phyloP scores from a whole-genome alignment of 2,329 filamentous ascomycete genomes.

The Trichoderma aggressivum region DNA sequence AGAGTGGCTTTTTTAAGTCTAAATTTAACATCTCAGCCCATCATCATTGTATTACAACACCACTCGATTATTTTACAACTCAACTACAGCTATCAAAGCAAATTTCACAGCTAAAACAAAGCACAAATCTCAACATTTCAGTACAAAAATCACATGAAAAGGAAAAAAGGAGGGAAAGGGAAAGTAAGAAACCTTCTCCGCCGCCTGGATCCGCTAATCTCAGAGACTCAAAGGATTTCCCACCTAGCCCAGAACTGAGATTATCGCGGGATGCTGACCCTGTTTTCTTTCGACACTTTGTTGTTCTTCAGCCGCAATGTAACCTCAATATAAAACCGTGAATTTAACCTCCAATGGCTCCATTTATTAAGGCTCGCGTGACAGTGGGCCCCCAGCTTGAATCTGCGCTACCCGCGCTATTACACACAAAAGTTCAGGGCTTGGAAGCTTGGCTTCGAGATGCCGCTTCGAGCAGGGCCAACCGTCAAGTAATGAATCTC shows the following conservation, averaged over 20 bases:
- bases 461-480: background rate
- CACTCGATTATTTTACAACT: background rate
- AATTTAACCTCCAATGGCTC: background rate
- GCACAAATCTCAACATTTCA: background rate
- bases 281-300: background rate
- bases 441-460: background rate
- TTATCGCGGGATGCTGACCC: background rate
- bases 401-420: background rate
- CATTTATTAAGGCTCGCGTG: background rate
- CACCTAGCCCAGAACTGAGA: background rate
- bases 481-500: background rate
- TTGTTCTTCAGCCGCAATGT: conserved; percentile 13
- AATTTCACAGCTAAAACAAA: background rate
- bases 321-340: conserved; percentile 2
- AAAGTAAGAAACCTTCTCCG: background rate
- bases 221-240: background rate
- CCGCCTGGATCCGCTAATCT: background rate
- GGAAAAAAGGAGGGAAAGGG: background rate
- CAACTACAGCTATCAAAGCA: background rate
- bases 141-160: background rate
- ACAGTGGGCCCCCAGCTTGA: background rate
- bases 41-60: background rate
- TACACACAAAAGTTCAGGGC: background rate
- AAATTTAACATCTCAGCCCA: background rate
- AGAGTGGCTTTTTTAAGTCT: background rate